Percentiles rank a stretch among this genome's conserved stretches.
Conservation (phyloP, 768 basidiomycete species). For the Kwoniella sp. region DNA sequence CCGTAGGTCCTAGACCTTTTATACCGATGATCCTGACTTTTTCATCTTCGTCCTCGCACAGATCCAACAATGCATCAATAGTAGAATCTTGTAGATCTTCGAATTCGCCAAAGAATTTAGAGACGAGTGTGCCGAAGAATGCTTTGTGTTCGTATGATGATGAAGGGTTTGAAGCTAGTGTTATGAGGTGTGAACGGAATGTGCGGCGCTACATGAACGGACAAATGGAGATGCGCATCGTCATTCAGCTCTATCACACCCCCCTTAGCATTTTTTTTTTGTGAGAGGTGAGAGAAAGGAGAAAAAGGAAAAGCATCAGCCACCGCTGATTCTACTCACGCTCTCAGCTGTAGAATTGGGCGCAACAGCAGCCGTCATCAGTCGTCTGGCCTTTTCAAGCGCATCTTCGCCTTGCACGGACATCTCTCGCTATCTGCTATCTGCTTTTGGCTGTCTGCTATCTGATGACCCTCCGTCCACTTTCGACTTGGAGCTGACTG, state of each 20-base stretch:
- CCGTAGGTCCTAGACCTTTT: constrained; percentile 41
- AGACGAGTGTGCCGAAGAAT: constrained; percentile 38
- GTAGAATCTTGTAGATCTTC: constrained; percentile 46
- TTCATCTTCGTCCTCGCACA: constrained; percentile 53
- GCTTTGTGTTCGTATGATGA: constrained; percentile 29
- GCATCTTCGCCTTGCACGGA: neutral
- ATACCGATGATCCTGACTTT: constrained; percentile 48
- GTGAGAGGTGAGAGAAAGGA: too few relatives aligned
- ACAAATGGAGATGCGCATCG: too few relatives aligned
- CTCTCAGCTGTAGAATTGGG: neutral
- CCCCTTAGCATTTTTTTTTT: too few relatives aligned
- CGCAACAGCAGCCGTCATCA: neutral
- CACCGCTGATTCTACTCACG: neutral
- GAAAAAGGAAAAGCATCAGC: too few relatives aligned
- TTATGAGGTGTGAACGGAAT: constrained; percentile 34
- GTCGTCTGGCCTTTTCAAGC: neutral
- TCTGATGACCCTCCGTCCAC: too few relatives aligned
- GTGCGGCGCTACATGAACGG: constrained; percentile 25
- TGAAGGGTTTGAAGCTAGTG: constrained; percentile 29
- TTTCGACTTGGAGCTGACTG: too few relatives aligned
- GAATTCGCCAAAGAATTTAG: constrained; percentile 44
- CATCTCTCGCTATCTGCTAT: too few relatives aligned
- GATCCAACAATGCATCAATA: constrained; percentile 46
- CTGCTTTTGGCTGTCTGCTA: too few relatives aligned
- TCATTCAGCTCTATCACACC: too few relatives aligned